These are phyloP conservation scores for Macrophomina tecta DNA, from an alignment of 2,329 filamentous ascomycete genomes.

Conservation along the genomic window DNA sequence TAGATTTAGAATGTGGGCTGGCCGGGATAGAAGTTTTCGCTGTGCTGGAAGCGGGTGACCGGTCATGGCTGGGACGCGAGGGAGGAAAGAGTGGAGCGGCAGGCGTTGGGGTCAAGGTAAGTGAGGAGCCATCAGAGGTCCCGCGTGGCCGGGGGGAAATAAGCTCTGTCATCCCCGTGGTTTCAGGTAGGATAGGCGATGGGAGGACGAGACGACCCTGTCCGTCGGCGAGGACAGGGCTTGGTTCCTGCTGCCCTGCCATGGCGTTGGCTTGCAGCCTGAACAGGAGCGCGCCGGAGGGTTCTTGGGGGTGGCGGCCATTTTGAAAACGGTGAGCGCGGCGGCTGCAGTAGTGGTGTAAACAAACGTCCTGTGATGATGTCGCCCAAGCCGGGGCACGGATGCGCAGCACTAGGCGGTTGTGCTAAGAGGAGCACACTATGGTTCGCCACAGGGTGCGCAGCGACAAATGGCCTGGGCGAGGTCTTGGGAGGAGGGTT, in stretches of 20 bases:
- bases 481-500: not conserved
- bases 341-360: not conserved
- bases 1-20: not conserved
- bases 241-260: not conserved
- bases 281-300: not conserved
- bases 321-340: not conserved
- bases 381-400: constrained; percentile 2
- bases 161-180: constrained; percentile 20
- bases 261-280: not conserved
- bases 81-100: not conserved
- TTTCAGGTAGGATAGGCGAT: constrained; percentile 24
- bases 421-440: not conserved
- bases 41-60: not conserved
- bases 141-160: constrained; percentile 6
- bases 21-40: not conserved
- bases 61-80: not conserved
- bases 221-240: constrained; percentile 16
- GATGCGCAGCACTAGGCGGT: constrained; percentile 3
- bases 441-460: not conserved
- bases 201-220: constrained; percentile 11
- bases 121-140: not conserved
- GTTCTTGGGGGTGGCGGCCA: not conserved
- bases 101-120: not conserved
- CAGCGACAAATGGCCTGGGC: not conserved
- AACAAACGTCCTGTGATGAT: not conserved